Percentiles rank a stretch among this genome's conserved stretches.
Evolutionary conservation across 2,329 filamentous ascomycete genomes (phyloP).

Genomic region (Claviceps maximensis): DNA sequence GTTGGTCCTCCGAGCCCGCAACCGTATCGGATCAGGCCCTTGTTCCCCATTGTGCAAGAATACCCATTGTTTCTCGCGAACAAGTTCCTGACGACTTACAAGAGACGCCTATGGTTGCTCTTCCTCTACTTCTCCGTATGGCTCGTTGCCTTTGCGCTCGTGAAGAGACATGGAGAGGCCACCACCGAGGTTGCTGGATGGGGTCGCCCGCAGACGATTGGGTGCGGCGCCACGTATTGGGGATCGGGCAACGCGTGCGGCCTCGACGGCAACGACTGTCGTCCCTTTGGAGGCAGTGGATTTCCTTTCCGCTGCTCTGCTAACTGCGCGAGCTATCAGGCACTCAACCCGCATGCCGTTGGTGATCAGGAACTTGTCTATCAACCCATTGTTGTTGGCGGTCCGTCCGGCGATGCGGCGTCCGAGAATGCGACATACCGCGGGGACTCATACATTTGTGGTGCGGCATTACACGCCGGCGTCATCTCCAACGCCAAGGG

Average conservation of each 20-base stretch:
- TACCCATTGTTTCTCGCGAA: slow-evolving; percentile 52
- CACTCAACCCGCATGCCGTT: slow-evolving; percentile 63
- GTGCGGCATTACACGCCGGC: slow-evolving; percentile 71
- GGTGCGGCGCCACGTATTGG: slow-evolving; percentile 61
- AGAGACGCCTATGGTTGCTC: slow-evolving; percentile 46
- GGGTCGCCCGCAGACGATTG: slow-evolving; percentile 50
- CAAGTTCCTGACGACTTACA: slow-evolving; percentile 43
- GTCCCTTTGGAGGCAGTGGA: slow-evolving; percentile 57
- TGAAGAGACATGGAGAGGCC: slow-evolving; percentile 49
- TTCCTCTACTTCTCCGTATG: slow-evolving; percentile 50
- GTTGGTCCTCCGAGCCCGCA: slow-evolving; percentile 42
- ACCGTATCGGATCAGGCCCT: slow-evolving; percentile 35
- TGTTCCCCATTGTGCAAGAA: slow-evolving; percentile 55
- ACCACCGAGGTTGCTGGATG: slow-evolving; percentile 52
- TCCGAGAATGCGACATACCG: slow-evolving; percentile 53
- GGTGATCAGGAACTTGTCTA: slow-evolving; percentile 56
- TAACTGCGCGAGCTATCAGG: slow-evolving; percentile 50
- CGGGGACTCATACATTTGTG: slow-evolving; percentile 80
- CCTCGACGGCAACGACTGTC: slow-evolving; percentile 59
- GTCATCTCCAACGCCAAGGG: slow-evolving; percentile 58
- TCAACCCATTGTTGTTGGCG: slow-evolving; percentile 53
- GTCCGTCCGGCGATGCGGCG: slow-evolving; percentile 32
- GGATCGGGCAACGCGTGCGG: slow-evolving; percentile 57
- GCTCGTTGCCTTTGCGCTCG: slow-evolving; percentile 55
- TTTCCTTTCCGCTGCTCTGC: slow-evolving; percentile 66